Conservation (phyloP, 2,329 filamentous ascomycete species). For the Sarocladiaceae sp. region DNA sequence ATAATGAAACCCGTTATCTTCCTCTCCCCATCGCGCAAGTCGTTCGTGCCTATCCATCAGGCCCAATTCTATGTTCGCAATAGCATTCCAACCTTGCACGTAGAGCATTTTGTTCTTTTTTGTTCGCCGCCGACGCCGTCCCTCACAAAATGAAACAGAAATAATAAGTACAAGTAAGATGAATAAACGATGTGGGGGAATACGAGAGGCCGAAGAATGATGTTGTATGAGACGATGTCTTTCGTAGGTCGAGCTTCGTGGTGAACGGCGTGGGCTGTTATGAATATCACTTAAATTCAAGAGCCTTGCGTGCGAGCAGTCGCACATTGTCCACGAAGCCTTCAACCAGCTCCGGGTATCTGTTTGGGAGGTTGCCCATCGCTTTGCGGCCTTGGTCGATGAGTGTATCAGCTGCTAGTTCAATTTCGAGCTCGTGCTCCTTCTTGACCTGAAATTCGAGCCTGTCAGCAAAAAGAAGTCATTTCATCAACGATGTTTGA, state of each 20-base stretch:
- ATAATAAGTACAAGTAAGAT: not conserved
- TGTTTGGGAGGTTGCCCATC: conserved; percentile 46
- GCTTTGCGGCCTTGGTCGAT: conserved; percentile 61
- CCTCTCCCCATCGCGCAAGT: too few species aligned
- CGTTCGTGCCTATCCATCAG: too few species aligned
- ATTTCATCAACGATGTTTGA: not conserved
- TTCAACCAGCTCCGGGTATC: conserved; percentile 64
- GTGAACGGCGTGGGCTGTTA: not conserved
- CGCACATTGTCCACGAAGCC: conserved; percentile 72
- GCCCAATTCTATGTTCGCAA: not conserved
- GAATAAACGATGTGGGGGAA: not conserved
- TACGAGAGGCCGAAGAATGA: not conserved
- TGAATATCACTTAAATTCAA: not conserved
- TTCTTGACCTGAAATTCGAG: conserved; percentile 36
- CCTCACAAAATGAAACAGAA: not conserved
- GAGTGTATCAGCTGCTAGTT: conserved; percentile 61
- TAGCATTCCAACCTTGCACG: not conserved
- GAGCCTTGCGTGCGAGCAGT: conserved; percentile 45
- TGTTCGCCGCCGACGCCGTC: not conserved
- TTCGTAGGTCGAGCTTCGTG: not conserved
- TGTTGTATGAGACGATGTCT: not conserved
- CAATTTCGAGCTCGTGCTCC: conserved; percentile 78
- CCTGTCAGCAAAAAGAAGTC: not conserved
- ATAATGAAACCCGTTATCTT: too few species aligned
- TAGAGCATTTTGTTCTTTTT: not conserved